These are phyloP conservation scores for Coccomyxa sp. DNA, from an alignment of 139 green algal species.

Conservation along the genomic window DNA sequence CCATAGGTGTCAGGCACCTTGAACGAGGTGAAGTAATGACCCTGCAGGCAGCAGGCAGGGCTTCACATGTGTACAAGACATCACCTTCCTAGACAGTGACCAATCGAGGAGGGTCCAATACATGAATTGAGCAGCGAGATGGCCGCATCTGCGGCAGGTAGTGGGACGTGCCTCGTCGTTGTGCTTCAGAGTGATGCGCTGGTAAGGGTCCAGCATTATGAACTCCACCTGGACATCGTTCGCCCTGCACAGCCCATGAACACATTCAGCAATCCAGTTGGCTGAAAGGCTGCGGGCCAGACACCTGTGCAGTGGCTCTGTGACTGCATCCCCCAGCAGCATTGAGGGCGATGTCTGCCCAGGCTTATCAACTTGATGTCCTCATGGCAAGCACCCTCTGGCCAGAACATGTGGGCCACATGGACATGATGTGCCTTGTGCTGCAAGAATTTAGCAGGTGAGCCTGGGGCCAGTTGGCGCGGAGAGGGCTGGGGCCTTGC, in stretches of 20 bases:
- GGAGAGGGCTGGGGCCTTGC: background rate
- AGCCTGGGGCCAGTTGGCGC: background rate
- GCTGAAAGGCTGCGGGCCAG: background rate
- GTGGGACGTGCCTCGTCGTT: conserved; percentile 50
- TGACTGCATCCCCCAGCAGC: background rate
- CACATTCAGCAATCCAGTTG: background rate
- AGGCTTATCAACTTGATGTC: background rate
- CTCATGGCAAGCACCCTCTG: background rate
- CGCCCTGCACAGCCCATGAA: conserved; percentile 34
- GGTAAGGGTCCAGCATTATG: conserved; percentile 91
- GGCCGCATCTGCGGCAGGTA: background rate
- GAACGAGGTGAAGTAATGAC: conserved; percentile 42
- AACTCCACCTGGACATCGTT: conserved; percentile 92
- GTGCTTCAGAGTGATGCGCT: conserved; percentile 67
- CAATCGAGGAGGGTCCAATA: background rate
- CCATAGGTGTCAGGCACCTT: conserved; percentile 92
- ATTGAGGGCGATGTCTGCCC: background rate
- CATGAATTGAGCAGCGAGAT: background rate
- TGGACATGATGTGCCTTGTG: background rate
- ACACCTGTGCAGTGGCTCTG: background rate
- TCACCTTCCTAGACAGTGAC: background rate
- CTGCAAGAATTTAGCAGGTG: background rate
- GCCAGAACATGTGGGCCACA: background rate
- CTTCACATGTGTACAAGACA: background rate
- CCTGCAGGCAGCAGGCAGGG: conserved; percentile 20